Evolutionary conservation across 148 eudicot species (phyloP).

Genomic region (Cornus controversa): DNA sequence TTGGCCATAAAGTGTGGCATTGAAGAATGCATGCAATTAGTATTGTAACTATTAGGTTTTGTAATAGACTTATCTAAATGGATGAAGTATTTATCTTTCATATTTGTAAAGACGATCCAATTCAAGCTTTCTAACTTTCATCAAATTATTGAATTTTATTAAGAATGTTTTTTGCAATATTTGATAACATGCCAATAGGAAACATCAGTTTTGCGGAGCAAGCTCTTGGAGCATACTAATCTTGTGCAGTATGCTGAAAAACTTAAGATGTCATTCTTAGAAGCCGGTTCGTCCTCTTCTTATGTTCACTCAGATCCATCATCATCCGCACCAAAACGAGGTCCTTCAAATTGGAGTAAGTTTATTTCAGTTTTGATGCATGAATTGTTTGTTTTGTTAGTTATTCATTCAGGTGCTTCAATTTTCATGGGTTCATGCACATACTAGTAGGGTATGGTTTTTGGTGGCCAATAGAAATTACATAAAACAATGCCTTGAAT

Average conservation of each 20-base stretch:
- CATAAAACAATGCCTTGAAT: neutral
- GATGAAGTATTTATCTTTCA: neutral
- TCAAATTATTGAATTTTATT: neutral
- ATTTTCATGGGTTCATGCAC: neutral
- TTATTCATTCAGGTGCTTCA: neutral
- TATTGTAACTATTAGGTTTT: neutral
- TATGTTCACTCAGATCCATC: conserved; percentile 46
- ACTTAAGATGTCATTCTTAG: conserved; percentile 46
- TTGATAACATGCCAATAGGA: conserved; percentile 42
- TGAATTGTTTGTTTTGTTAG: neutral
- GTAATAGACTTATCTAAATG: neutral
- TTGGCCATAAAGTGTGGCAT: neutral
- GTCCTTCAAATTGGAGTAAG: conserved; percentile 68
- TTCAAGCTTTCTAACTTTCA: conserved; percentile 2
- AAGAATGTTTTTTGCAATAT: neutral
- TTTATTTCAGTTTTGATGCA: conserved; percentile 10
- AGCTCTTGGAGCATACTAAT: conserved; percentile 61
- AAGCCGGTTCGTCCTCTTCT: conserved; percentile 46
- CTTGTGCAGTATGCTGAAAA: conserved; percentile 66
- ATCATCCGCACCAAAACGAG: conserved; percentile 53
- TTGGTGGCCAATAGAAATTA: neutral
- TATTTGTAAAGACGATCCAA: too few relatives aligned
- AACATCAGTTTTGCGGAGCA: conserved; percentile 66
- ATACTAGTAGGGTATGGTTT: too few relatives aligned
- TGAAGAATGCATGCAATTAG: neutral